Conservation (phyloP, 2,329 filamentous ascomycete genomes). For the Curvularia sp. region DNA sequence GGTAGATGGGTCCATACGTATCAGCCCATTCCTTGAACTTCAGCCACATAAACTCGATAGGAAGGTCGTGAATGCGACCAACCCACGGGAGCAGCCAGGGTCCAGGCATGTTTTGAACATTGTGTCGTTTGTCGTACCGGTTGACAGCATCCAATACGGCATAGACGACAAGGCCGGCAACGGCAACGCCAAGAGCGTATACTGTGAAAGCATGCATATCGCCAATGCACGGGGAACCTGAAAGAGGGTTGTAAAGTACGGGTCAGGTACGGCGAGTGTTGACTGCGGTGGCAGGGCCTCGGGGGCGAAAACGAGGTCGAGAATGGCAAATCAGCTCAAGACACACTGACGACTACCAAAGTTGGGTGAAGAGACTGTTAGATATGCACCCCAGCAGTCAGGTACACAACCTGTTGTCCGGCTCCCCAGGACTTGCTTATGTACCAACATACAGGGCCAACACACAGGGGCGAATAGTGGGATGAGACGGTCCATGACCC, state of each 20-base stretch:
- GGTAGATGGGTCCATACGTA: slow-evolving; percentile 47
- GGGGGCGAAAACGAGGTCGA: slow-evolving; percentile 2
- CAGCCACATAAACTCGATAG: slow-evolving; percentile 57
- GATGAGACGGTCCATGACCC: slow-evolving; percentile 14
- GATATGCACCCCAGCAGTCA: slow-evolving; percentile 24
- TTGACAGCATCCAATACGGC: slow-evolving; percentile 45
- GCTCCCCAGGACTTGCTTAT: slow-evolving; percentile 32
- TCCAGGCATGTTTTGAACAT: slow-evolving; percentile 50
- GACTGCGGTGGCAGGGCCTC: slow-evolving; percentile 4
- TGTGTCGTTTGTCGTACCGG: slow-evolving; percentile 49
- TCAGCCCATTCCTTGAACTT: slow-evolving; percentile 57
- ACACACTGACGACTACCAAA: slow-evolving; percentile 10
- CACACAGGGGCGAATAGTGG: slow-evolving; percentile 14
- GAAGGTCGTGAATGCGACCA: slow-evolving; percentile 48
- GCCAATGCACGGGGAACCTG: slow-evolving; percentile 6
- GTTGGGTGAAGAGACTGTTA: slow-evolving; percentile 19
- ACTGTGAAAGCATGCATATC: slow-evolving; percentile 54
- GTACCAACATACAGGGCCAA: slow-evolving; percentile 13
- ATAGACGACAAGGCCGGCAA: slow-evolving; percentile 49
- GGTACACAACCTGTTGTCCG: slow-evolving; percentile 24
- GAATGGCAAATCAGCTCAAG: slow-evolving; percentile 4
- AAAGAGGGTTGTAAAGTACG: slow-evolving; percentile 3
- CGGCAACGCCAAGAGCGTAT: slow-evolving; percentile 47
- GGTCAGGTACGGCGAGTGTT: slow-evolving; percentile 3
- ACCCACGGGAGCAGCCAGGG: slow-evolving; percentile 51